Base-by-base conservation (phyloP, 139 green algal species). In the Volvox reticuliferus region DNA sequence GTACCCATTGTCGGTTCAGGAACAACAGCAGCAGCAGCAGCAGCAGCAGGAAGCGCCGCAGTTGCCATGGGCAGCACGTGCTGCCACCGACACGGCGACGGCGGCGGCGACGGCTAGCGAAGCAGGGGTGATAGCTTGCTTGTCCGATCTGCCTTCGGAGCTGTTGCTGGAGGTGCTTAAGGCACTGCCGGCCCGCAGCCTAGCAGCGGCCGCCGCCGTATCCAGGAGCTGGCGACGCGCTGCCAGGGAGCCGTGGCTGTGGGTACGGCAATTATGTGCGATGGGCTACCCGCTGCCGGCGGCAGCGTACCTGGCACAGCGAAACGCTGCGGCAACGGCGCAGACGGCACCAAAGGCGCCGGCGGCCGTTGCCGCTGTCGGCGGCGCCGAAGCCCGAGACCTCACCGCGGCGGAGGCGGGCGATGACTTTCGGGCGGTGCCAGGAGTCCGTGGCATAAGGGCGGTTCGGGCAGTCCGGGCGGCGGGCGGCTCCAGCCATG, bases 201-300 rank as follows among this genome's bases (percentile, higher is more conserved):
- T 90, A 61, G 86, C 86, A 21, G 32, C 55, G 21, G 73, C 86
- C 26, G 50, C 30, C 2, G 28, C 36, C 32, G 86, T 90, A 32
- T 90, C 71, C 75, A 32, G 73, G 0, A 78, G 28, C 75, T 90
- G 73, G 73, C 86, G 86, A 26, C 73, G 86, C 5, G 73, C 86
- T 32, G 55, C 86, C 0, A 55, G 75, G 17, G 86, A 90, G 73
- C 73, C 86, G 0, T 90, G 86, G 86, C 86, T 90, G 86, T 90
- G 86, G 86, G 86, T 90, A 36, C 86, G 86, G 12, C 86, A 90
- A 24, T 12, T 85, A 24, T 76, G 73, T 21, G 73, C 75, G 26
- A 61, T 61, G 13, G 86, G 86, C 9, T 90, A 90, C 32, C 30
- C 55, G 0, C 32, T 90, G 32, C 86, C 86, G 0, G 21, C 61